Evolutionary conservation across 495 filamentous ascomycete species (phyloP), one percentile per base, ranked within the genome.

Genomic region (Aspergillus saccharolyticus): DNA sequence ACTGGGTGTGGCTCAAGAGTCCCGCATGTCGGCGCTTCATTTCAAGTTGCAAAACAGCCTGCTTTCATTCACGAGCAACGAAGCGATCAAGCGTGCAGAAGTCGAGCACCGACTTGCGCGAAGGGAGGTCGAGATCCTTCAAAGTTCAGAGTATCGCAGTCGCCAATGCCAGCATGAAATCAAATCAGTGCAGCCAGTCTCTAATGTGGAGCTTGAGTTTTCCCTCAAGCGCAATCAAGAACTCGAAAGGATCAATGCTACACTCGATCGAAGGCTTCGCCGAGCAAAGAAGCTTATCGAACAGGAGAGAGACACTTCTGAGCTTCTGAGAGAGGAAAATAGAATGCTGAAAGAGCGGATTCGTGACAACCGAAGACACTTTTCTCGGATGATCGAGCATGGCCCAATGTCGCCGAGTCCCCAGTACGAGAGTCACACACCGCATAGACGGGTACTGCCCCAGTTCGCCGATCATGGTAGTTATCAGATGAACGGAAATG

Each of bases 51-150:
- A 97, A 67, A 90, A 94, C 65, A 90, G 85, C 63, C 80, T 98
- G 58, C 81, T 96, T 20, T 85, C 80, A 50, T 89, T 97, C 52
- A 89, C 95, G 64, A 93, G 88, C 44, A 83, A 86, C 25, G 92
- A 96, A 69, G 87, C 91, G 21, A 80, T 89, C 4, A 92, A 95
- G 69, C 84, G 91, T 42, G 90, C 92, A 56, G 89, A 85, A 39
- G 94, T 97, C 12, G 94, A 98, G 71, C 89, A 95, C 56, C 89
- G 95, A 49, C 90, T 97, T 76, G 88, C 87, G n/a, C 85, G 88
- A 55, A 82, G 89, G 30, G 95, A 98, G 70, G 88, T 96, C 7
- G 87, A 96, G 57, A 89, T 93, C 10, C 74, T 98, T 19, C 89
- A 91, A 60, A 81, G 82, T 55, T 71, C 71, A 56, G 70, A 76